These are phyloP conservation scores for Huntiella bhutanensis DNA, from an alignment of 2,329 filamentous ascomycete genomes.

Conservation along the genomic window DNA sequence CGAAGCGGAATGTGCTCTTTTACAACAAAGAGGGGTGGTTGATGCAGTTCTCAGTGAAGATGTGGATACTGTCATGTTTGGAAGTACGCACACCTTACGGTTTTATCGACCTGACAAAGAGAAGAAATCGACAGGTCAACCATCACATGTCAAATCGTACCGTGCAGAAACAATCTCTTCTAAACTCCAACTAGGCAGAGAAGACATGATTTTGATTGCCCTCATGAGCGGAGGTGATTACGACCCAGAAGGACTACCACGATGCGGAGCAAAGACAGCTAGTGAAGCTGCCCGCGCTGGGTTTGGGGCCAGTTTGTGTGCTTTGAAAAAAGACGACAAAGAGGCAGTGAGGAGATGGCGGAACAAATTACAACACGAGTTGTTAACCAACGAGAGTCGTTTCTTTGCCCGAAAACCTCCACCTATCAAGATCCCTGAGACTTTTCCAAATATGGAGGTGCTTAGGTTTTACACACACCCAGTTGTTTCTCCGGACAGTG, in stretches of 20 bases:
- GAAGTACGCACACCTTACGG: slow-evolving; percentile 57
- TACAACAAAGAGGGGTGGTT: slow-evolving; percentile 66
- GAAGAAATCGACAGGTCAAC: slow-evolving; percentile 17
- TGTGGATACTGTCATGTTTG: slow-evolving; percentile 96
- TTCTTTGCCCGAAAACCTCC: slow-evolving; percentile 63
- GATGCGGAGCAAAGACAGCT: slow-evolving; percentile 73
- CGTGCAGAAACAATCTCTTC: slow-evolving; percentile 18
- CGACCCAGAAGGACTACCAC: slow-evolving; percentile 66
- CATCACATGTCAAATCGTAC: slow-evolving; percentile 77
- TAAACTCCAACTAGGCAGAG: slow-evolving; percentile 49
- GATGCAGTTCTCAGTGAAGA: slow-evolving; percentile 93
- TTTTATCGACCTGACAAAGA: slow-evolving; percentile 23
- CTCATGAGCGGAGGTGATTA: slow-evolving; percentile 95
- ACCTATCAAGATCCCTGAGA: slow-evolving; percentile 53
- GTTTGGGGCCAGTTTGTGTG: slow-evolving; percentile 60
- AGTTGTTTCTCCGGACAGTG: slow-evolving; percentile 47
- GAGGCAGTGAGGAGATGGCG: slow-evolving; percentile 50
- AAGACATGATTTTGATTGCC: slow-evolving; percentile 86
- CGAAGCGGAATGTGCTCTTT: slow-evolving; percentile 80
- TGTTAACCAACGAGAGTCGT: slow-evolving; percentile 66
- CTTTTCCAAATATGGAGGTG: slow-evolving; percentile 63
- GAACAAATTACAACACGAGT: slow-evolving; percentile 50
- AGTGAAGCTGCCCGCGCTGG: slow-evolving; percentile 80
- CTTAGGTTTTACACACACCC: slow-evolving; percentile 79
- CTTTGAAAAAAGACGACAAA: slow-evolving; percentile 38